Conservation (phyloP, 2,329 filamentous ascomycete genomes). For the Aspergillus tubingensis region DNA sequence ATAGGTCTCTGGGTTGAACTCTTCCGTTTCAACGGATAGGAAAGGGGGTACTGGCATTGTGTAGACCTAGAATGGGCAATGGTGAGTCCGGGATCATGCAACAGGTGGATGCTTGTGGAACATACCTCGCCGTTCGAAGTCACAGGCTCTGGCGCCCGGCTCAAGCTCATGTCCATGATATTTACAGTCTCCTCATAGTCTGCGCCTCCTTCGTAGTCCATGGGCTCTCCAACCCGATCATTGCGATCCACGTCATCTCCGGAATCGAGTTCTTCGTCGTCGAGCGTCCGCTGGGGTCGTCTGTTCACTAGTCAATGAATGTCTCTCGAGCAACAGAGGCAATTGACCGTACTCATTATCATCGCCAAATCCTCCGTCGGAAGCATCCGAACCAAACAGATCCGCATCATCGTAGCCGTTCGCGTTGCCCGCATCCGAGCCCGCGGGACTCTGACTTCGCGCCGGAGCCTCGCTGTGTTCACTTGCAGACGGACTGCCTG, state of each 20-base stretch:
- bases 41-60: conserved; percentile 65
- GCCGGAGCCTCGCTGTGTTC: conserved; percentile 23
- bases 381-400: conserved; percentile 50
- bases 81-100: background rate
- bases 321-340: background rate
- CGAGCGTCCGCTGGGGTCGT: conserved; percentile 50
- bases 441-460: conserved; percentile 26
- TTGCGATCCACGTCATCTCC: conserved; percentile 61
- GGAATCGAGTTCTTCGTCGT: conserved; percentile 65
- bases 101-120: background rate
- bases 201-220: conserved; percentile 47
- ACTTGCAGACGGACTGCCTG: conserved; percentile 23
- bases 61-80: conserved; percentile 51
- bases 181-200: conserved; percentile 51
- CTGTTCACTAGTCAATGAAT: conserved; percentile 27
- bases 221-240: conserved; percentile 53
- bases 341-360: conserved; percentile 32
- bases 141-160: conserved; percentile 59
- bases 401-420: conserved; percentile 45
- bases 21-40: conserved; percentile 61
- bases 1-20: conserved; percentile 63
- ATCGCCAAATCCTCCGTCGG: conserved; percentile 42
- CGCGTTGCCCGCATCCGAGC: conserved; percentile 32
- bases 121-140: conserved; percentile 46
- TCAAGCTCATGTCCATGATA: conserved; percentile 58